These are phyloP conservation scores for Phytophthora chlamydospora DNA, from an alignment of 352 stramenopile species.

Conservation along the genomic window DNA sequence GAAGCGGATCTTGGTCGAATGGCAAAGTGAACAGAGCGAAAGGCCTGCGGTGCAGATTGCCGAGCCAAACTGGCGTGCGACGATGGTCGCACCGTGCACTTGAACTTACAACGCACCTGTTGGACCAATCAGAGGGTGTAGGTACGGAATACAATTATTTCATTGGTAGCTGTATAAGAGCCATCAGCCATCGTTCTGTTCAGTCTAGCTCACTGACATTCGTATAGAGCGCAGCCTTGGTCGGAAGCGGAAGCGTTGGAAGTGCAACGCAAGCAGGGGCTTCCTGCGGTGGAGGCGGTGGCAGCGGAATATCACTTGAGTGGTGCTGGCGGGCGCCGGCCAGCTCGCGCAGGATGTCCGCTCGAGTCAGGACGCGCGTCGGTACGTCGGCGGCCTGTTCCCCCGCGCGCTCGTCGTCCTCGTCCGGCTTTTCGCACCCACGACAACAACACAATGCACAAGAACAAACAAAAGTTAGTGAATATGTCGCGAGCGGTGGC, in stretches of 20 bases:
- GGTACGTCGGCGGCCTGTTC: not conserved
- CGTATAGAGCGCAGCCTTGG: constrained; percentile 29
- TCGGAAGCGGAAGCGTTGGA: constrained; percentile 2
- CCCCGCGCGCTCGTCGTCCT: constrained; percentile 19
- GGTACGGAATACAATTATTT: too few relatives aligned
- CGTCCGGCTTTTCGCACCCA: constrained; percentile 20
- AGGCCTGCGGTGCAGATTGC: not conserved
- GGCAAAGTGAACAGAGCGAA: constrained; percentile 21
- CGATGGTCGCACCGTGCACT: not conserved
- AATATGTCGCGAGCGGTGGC: not conserved
- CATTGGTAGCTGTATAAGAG: too few relatives aligned
- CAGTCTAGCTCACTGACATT: constrained; percentile 51
- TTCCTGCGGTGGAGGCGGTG: not conserved
- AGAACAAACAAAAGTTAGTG: constrained; percentile 9
- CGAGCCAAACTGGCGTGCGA: not conserved
- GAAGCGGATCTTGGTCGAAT: not conserved
- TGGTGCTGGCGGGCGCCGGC: constrained; percentile 7
- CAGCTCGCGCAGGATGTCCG: constrained; percentile 63
- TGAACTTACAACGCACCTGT: constrained; percentile 5
- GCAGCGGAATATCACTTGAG: not conserved
- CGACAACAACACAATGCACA: constrained; percentile 29
- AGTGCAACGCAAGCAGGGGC: not conserved
- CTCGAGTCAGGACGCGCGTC: constrained; percentile 49
- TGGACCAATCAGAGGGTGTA: constrained; percentile 19
- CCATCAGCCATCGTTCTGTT: constrained; percentile 26